phyloP scores from a whole-genome alignment of 176 grass and related monocot species.

The Aegilops longissima region DNA sequence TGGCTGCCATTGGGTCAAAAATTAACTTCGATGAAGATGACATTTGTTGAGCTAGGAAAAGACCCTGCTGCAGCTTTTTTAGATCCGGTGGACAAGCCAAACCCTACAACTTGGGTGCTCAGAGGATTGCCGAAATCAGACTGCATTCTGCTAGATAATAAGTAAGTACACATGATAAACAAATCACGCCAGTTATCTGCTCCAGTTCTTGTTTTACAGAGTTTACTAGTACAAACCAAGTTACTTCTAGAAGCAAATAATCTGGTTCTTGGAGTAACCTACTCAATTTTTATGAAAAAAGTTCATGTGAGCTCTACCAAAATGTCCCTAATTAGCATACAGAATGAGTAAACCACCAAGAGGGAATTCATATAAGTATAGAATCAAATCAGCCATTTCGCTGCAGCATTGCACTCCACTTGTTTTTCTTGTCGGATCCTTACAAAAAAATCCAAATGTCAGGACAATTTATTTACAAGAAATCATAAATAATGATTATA shows the following conservation, averaged over 20 bases:
- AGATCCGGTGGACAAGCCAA: conserved; percentile 16
- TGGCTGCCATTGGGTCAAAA: conserved; percentile 66
- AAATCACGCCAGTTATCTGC: neutral
- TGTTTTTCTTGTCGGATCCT: neutral
- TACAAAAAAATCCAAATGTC: neutral
- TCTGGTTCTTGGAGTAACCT: neutral
- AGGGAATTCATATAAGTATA: conserved; percentile 14
- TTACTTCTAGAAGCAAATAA: conserved; percentile 24
- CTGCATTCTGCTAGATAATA: conserved; percentile 59
- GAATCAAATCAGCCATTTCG: neutral
- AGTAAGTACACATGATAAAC: conserved; percentile 50
- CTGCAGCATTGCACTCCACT: neutral
- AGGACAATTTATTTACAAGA: neutral
- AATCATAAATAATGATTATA: neutral
- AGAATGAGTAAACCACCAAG: neutral
- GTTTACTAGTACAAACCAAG: conserved; percentile 20
- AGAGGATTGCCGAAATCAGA: conserved; percentile 41
- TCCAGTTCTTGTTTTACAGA: conserved; percentile 3
- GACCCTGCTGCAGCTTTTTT: conserved; percentile 25
- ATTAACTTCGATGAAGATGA: conserved; percentile 59
- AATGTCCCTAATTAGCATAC: conserved; percentile 12
- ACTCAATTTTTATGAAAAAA: conserved; percentile 18
- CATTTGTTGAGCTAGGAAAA: conserved; percentile 37
- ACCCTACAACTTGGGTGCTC: conserved; percentile 36
- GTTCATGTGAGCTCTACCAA: neutral